Base-by-base conservation (phyloP, 2,329 filamentous ascomycete species). In the Ceratocystis smalleyi region DNA sequence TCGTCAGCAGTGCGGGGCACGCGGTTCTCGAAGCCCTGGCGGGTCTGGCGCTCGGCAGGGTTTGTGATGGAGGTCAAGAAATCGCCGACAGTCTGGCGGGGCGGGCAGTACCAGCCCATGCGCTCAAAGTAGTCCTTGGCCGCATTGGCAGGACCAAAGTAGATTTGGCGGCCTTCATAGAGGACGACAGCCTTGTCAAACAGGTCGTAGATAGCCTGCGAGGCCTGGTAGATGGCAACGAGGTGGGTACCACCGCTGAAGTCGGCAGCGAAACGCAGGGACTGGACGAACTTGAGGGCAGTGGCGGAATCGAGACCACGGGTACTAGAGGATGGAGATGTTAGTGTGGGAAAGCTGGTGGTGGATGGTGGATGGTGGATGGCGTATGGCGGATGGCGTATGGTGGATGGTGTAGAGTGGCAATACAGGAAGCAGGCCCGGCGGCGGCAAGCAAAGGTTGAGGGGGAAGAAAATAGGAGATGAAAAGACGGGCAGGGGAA, bases 131-230 rank as follows among this genome's bases (percentile, higher is more conserved):
- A 91, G 0, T 71, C 71, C 69, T 80, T 84, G 0, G 87, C 88
- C 1, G 76, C 71, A 5, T 69, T 71, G 0, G 83, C 81, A 0
- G 81, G 80, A 0, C 88, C 89, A 68, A 86, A 91, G 75, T 83
- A 92, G 67, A 91, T 91, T 70, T 91, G 82, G 0, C 85, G 80
- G 0, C 88, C 89, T 70, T 91, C 85, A 70, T 91, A 90, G 0
- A 91, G 75, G 0, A 92, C 85, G 0, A 84, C 78, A 0, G 82
- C 83, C 71, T 91, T 91, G 74, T 92, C 87, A 69, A 92, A 91
- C 17, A 83, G 74, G 66, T 88, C 84, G 70, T 88, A 88, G 43
- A 86, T 85, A 47, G 81, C 76, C 69, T 88, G 83, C 19, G 82
- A 82, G 5, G 87, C 86, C 70, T 91, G 87, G 67, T 89, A 89